Evolutionary conservation across 2,329 filamentous ascomycete genomes (phyloP), one percentile per base, ranked within the genome.

Genomic region (Aspergillus tamarii): DNA sequence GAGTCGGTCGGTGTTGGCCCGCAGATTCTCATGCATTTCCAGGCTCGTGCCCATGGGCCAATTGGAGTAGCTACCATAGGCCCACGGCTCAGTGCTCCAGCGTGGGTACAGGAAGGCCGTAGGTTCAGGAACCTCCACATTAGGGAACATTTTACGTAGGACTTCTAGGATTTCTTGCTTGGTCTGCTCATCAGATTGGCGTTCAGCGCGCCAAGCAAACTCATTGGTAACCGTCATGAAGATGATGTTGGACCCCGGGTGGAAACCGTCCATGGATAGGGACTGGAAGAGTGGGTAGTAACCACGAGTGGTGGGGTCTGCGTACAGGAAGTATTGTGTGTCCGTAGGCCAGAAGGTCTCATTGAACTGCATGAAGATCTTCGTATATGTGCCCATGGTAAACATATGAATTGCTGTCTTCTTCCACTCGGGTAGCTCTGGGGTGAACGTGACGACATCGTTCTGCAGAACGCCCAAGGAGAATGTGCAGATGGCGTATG

Each of bases 381-480:
- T 92, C 58, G 88, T 91, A 76, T 91, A 92, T 0, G 88, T 91
- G 8, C 86, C 89, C 85, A 91, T 91, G 65, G 82, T 80, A 73
- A 91, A 90, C 43, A 84, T 87, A 3, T 85, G 83, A 58, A 91
- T 89, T 0, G 87, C 85, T 3, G 82, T 82, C 16, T 83, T 79
- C 74, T 91, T 91, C 89, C 88, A 91, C 7, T 76, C 74, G 0
- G 89, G 89, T 0, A 91, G 79, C 8, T 77, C 70, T 0, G 89
- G 89, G 9, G 80, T 73, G 70, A 91, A 91, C 0, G 76, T 74
- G 3, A 91, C 83, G 0, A 78, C 82, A 3, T 87, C 82, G 62
- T 87, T 85, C 71, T 91, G 89, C 0, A 91, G 77, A 0, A 91
- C 89, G 1, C 89, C 89, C 0, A 91, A 75, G 0, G 87, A 89